Percentiles rank a stretch among this genome's conserved stretches.
Conservation (phyloP, 495 filamentous ascomycete genomes). For the Neurospora hispaniola region DNA sequence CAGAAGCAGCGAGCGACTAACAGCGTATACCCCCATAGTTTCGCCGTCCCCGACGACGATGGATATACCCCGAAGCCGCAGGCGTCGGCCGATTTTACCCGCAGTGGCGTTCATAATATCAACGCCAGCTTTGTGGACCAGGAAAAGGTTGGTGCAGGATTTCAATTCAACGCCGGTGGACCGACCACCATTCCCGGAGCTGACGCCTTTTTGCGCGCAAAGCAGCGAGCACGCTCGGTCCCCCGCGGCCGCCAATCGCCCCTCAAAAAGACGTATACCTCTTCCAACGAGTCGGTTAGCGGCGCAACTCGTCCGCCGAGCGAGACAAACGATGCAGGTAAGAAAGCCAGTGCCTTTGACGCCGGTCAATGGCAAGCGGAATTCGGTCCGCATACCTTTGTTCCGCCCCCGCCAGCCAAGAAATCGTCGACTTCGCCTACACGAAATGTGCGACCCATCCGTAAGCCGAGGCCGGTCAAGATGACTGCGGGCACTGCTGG, state of each 20-base stretch:
- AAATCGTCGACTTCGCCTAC: conserved; percentile 28
- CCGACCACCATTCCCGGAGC: conserved; percentile 7
- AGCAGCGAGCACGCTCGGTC: conserved; percentile 23
- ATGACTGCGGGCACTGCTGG: conserved; percentile 34
- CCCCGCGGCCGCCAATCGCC: conserved; percentile 28
- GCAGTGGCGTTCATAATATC: conserved; percentile 62
- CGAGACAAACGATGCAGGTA: conserved; percentile 2
- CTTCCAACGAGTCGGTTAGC: conserved; percentile 9
- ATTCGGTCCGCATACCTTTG: conserved; percentile 52
- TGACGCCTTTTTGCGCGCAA: conserved; percentile 22
- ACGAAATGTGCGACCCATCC: conserved; percentile 18
- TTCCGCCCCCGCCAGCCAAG: conserved; percentile 25
- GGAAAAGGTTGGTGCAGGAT: conserved; percentile 20
- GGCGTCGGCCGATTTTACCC: conserved; percentile 29
- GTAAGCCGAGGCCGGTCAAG: conserved; percentile 33
- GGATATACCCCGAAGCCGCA: conserved; percentile 14
- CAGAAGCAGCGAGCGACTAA: conserved; percentile 23
- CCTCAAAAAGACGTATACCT: conserved; percentile 7
- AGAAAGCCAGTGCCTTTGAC: conserved; percentile 41
- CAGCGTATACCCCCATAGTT: conserved; percentile 30
- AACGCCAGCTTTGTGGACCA: conserved; percentile 50
- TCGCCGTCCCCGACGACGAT: conserved; percentile 33
- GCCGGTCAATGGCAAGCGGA: conserved; percentile 55
- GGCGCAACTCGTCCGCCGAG: background rate
- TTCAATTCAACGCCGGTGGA: conserved; percentile 36